phyloP scores from a whole-genome alignment of 495 filamentous ascomycete species.

The Terfezia boudieri region DNA sequence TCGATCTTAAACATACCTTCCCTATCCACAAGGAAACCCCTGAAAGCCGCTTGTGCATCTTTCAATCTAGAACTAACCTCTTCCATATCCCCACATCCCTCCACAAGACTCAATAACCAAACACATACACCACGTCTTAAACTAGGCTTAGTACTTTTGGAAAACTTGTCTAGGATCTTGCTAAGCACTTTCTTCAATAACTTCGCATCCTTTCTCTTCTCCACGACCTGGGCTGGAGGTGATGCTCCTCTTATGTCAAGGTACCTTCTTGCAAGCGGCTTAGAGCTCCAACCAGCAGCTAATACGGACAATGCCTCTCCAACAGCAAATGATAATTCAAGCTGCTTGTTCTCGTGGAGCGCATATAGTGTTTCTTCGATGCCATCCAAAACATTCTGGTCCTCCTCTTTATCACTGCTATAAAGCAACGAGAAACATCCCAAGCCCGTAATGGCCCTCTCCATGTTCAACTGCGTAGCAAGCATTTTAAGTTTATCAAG shows the following conservation, averaged over 20 bases:
- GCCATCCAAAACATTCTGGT: conserved; percentile 5
- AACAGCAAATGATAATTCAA: conserved; percentile 68
- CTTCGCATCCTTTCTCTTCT: not conserved
- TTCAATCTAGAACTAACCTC: conserved; percentile 50
- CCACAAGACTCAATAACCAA: conserved; percentile 80
- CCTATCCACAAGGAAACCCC: conserved; percentile 61
- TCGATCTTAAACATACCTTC: conserved; percentile 25
- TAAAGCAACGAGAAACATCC: conserved; percentile 41
- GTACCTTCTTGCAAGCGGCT: conserved; percentile 29
- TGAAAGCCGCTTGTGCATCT: conserved; percentile 69
- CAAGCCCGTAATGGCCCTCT: conserved; percentile 53
- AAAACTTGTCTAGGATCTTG: conserved; percentile 38
- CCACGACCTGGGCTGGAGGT: not conserved
- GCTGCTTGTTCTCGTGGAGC: conserved; percentile 60
- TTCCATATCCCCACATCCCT: conserved; percentile 57
- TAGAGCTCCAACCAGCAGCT: conserved; percentile 57
- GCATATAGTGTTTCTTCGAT: conserved; percentile 31
- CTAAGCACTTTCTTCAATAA: conserved; percentile 7
- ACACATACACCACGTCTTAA: conserved; percentile 75
- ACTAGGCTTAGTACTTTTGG: conserved; percentile 52
- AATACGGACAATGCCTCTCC: conserved; percentile 65
- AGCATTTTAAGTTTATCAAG: conserved; percentile 36
- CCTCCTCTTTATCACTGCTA: conserved; percentile 3
- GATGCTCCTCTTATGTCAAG: conserved; percentile 35
- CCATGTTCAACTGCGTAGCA: conserved; percentile 51